Evolutionary conservation across 306 rosid species (phyloP).

Genomic region (Castanopsis chinensis): DNA sequence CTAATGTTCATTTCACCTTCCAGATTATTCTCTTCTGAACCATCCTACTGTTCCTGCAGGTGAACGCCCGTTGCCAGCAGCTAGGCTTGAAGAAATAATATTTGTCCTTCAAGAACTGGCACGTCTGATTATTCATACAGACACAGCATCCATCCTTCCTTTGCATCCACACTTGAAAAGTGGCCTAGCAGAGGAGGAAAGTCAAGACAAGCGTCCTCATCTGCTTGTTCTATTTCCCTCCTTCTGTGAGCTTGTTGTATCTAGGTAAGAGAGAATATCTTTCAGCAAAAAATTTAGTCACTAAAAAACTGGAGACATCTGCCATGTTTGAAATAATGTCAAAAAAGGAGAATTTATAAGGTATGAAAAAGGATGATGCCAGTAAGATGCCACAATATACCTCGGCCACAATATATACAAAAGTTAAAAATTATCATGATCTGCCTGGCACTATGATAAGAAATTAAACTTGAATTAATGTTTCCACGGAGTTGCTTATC

Average conservation of each 20-base stretch:
- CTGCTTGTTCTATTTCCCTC: conserved; percentile 83
- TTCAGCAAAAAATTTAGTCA: neutral
- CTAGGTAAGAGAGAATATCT: conserved; percentile 58
- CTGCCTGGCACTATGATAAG: neutral
- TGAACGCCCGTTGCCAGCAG: conserved; percentile 69
- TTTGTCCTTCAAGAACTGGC: conserved; percentile 78
- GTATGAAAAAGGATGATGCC: neutral
- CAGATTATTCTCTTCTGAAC: conserved; percentile 14
- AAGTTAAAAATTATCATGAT: neutral
- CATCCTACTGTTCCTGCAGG: conserved; percentile 45
- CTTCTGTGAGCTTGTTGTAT: conserved; percentile 75
- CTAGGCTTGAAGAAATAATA: conserved; percentile 77
- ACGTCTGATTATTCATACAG: conserved; percentile 59
- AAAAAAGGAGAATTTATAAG: neutral
- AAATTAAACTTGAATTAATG: neutral
- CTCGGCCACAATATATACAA: neutral
- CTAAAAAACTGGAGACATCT: neutral
- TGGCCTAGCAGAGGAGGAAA: conserved; percentile 46
- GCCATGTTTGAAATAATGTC: neutral
- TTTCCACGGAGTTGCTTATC: neutral
- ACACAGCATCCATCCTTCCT: conserved; percentile 62
- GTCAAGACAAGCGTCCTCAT: conserved; percentile 52
- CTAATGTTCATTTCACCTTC: conserved; percentile 25
- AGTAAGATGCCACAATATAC: neutral
- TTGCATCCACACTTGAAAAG: conserved; percentile 50